A percentile compares a stretch with the other conserved stretches of the same genome.
Conservation (phyloP, 2,329 filamentous ascomycete species). For the Pseudocercospora macadamiae region DNA sequence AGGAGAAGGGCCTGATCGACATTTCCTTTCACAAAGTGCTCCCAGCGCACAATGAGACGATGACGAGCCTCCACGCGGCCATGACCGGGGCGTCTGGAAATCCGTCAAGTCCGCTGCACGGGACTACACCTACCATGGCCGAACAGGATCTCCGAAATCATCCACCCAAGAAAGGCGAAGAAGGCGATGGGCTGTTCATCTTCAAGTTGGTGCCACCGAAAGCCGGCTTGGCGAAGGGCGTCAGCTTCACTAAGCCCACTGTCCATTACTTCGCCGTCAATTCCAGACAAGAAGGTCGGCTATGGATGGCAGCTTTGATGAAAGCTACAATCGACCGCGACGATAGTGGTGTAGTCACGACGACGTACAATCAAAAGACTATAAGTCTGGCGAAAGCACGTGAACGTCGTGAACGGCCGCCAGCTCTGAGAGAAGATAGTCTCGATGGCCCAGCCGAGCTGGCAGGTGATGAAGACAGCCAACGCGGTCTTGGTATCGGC, state of each 20-base stretch:
- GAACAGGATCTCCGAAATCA: conserved; percentile 42
- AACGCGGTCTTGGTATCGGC: conserved; percentile 31
- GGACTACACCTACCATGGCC: conserved; percentile 43
- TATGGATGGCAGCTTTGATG: conserved; percentile 99
- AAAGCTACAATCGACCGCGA: conserved; percentile 98
- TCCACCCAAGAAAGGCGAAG: conserved; percentile 39
- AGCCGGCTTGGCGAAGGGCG: conserved; percentile 80
- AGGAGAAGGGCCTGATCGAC: conserved; percentile 95
- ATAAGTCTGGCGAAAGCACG: conserved; percentile 89
- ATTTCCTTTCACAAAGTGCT: conserved; percentile 98
- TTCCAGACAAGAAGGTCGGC: conserved; percentile 79
- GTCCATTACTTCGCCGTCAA: conserved; percentile 98
- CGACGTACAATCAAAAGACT: conserved; percentile 95
- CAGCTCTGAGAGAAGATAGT: conserved; percentile 71
- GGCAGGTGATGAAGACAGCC: conserved; percentile 18
- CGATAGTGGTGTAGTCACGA: conserved; percentile 71
- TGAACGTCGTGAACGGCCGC: conserved; percentile 84
- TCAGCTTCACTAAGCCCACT: conserved; percentile 96
- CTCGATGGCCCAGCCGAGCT: conserved; percentile 34
- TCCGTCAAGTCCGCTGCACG: conserved; percentile 58
- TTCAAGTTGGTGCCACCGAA: conserved; percentile 96
- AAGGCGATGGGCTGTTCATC: conserved; percentile 76
- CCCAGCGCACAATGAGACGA: conserved; percentile 84
- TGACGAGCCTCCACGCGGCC: conserved; percentile 88
- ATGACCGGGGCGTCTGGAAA: conserved; percentile 78